These are phyloP conservation scores for Cladosporium halotolerans DNA, from an alignment of 2,329 filamentous ascomycete species.

Conservation along the genomic window DNA sequence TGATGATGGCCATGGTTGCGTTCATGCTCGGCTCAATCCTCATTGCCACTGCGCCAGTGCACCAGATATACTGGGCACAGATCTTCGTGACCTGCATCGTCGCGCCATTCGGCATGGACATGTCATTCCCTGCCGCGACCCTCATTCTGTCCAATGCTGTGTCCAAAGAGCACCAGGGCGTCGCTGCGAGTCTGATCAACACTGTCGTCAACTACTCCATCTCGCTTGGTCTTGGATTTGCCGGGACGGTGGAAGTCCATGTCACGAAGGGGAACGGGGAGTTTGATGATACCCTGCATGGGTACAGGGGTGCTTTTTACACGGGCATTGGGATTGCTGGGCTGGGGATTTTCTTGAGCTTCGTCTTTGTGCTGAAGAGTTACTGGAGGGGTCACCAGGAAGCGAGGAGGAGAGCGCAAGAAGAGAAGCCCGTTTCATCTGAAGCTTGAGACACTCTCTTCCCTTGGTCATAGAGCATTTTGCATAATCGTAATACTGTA, in stretches of 20 bases:
- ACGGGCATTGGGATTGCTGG: constrained; percentile 32
- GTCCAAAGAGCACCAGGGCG: constrained; percentile 42
- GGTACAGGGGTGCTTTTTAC: constrained; percentile 39
- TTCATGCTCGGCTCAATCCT: constrained; percentile 39
- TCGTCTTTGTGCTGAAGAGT: constrained; percentile 24
- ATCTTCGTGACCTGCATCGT: constrained; percentile 54
- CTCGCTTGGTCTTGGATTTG: constrained; percentile 58
- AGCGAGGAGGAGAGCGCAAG: neutral
- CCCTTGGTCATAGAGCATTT: no score
- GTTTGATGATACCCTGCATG: constrained; percentile 28
- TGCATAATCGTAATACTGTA: no score
- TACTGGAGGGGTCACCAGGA: constrained; percentile 3
- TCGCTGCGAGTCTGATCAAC: constrained; percentile 52
- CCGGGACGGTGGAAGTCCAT: constrained; percentile 55
- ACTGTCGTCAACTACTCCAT: constrained; percentile 66
- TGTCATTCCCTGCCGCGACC: constrained; percentile 58
- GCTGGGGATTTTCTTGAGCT: constrained; percentile 23
- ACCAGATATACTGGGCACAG: constrained; percentile 59
- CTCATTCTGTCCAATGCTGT: constrained; percentile 53
- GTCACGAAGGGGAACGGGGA: constrained; percentile 37
- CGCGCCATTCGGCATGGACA: constrained; percentile 54
- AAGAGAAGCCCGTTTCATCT: neutral
- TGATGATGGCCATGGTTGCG: constrained; percentile 33
- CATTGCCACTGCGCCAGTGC: constrained; percentile 41
- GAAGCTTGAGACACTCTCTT: neutral